These are phyloP conservation scores for Botrytis galanthina DNA, from an alignment of 2,329 filamentous ascomycete species.

Conservation along the genomic window DNA sequence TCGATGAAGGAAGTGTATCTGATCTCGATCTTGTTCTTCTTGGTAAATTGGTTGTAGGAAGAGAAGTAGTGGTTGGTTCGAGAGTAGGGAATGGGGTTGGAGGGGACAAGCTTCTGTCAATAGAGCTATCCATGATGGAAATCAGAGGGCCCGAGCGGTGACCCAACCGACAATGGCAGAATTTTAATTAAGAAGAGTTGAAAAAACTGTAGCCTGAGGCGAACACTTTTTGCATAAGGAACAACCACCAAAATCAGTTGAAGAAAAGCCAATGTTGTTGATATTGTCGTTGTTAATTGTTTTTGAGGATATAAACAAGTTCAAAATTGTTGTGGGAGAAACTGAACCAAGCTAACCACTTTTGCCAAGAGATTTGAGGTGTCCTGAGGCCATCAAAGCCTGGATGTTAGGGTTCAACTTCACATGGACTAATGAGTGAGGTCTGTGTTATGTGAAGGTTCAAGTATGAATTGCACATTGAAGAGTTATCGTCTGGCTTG, in stretches of 20 bases:
- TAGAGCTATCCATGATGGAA: constrained; percentile 1
- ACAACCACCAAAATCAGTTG: background rate
- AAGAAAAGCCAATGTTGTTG: background rate
- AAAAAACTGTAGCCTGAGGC: background rate
- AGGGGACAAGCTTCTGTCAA: constrained; percentile 1
- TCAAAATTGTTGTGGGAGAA: background rate
- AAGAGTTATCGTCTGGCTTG: background rate
- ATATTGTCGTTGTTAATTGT: background rate
- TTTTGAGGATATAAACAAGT: background rate
- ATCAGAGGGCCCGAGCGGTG: constrained; percentile 7
- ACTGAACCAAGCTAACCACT: background rate
- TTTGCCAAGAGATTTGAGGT: background rate
- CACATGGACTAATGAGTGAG: background rate
- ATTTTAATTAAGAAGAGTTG: background rate
- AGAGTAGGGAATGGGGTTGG: background rate
- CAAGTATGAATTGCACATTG: background rate
- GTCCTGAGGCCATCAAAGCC: background rate
- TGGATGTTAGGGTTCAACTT: background rate
- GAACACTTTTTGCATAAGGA: background rate
- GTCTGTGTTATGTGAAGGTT: background rate
- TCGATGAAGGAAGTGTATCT: background rate
- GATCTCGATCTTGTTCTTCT: constrained; percentile 2
- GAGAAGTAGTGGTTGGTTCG: background rate
- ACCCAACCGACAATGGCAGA: constrained; percentile 9
- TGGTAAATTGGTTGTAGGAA: background rate